A percentile compares a stretch with the other conserved stretches of the same genome.
phyloP scores from a whole-genome alignment of 192 early-diverging fungal genomes.

The Umbelopsis ramanniana region DNA sequence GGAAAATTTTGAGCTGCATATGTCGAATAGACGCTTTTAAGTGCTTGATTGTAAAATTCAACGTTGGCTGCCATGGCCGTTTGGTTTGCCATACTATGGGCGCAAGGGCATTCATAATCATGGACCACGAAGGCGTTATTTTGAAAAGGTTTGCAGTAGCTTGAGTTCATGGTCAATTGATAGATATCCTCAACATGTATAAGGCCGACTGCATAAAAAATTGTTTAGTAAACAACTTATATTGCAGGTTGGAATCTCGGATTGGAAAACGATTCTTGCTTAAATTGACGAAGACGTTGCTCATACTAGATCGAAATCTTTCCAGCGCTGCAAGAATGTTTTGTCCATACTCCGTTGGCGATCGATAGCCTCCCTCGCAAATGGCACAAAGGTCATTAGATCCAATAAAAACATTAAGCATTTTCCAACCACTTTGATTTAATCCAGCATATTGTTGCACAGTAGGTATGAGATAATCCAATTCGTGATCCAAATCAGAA shows the following conservation, averaged over 20 bases:
- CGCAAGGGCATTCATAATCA: conserved; percentile 41
- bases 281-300: conserved; percentile 54
- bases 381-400: conserved; percentile 61
- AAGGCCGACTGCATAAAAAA: conserved; percentile 28
- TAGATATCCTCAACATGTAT: conserved; percentile 40
- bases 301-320: conserved; percentile 38
- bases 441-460: not conserved
- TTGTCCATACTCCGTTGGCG: conserved; percentile 33
- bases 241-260: conserved; percentile 16
- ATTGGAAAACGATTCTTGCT: conserved; percentile 41
- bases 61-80: conserved; percentile 47
- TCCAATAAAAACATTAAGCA: conserved; percentile 60
- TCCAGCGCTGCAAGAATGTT: conserved; percentile 39
- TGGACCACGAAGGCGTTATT: conserved; percentile 33
- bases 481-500: conserved; percentile 46
- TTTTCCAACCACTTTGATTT: conserved; percentile 50
- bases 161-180: conserved; percentile 38
- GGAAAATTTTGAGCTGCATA: conserved; percentile 29
- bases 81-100: conserved; percentile 38
- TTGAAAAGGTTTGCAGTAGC: conserved; percentile 36
- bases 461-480: conserved; percentile 47
- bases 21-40: conserved; percentile 39
- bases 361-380: conserved; percentile 31
- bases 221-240: not conserved
- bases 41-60: conserved; percentile 48